Base-by-base conservation (phyloP, 345 rosid species). In the Eucalyptus pauciflora region DNA sequence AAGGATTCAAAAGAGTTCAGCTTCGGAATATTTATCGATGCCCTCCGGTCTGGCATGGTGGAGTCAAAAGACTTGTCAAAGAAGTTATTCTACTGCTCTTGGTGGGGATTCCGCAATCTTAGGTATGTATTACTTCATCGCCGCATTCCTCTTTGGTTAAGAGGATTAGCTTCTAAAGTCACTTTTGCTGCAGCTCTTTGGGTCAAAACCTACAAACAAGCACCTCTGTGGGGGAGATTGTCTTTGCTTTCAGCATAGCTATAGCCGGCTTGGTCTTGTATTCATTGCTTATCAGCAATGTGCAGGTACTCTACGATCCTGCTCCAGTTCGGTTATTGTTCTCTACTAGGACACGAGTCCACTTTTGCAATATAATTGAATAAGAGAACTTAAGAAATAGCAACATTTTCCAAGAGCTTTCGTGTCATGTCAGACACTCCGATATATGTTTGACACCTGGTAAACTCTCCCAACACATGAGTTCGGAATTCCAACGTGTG, bases 61-160 rank as follows among this genome's bases (percentile, higher is more conserved):
- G 94, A 92, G 85, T 52, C 56, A 52, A 89, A 80, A 89, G 92
- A 93, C 89, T 97, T 97, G 79, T 91, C 91, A 10, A 69, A 90
- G 90, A 96, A 97, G 86, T 93, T 95, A 81, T 93, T 91, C 51
- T 97, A 94, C 93, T 97, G 99, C 94, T 96, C 96, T 89, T 96
- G 99, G 99, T 96, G 99, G 99, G 99, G 98, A 86, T 90, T 96
- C 88, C 99, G 95, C 80, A 97, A 93, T 92, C 93, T 97, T 22
- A 97, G 99, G 98, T 97, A 87, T 86, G 95, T 90, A 37, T 37
- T 14, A 33, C 46, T 88, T 41, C 69, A 27, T 37, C 1, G 29
- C 29, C 49, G 10, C 29, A 29, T 64, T 37, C 37, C 41, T 56
- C 6, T 24, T 49, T 60, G 45, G 27, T 87, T 48, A 46, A 14